Base-by-base conservation (phyloP, 768 basidiomycete genomes). In the Mrakia frigida region DNA sequence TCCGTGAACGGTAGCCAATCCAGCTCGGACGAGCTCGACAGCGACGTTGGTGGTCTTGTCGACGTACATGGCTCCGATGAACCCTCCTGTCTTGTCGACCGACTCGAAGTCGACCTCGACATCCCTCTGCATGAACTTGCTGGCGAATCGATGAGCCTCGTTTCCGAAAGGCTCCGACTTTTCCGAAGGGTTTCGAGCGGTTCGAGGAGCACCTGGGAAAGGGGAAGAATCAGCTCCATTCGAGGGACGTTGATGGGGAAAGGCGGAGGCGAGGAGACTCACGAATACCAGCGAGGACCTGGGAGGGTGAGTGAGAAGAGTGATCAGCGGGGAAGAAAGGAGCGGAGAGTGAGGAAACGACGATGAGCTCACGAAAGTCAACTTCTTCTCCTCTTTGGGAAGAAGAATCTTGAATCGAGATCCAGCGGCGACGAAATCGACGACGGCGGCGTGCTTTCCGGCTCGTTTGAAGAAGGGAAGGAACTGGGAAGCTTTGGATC, bases 321-420 rank as follows among this genome's bases (percentile, higher is more conserved):
- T 2, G 46, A 50, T 2, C 16, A 50, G n/a, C 16, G 18, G 43
- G 43, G 21, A 6, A 21, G 18, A 6, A 16, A 46, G 13, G 46
- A 50, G 18, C 16, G 13, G 21, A 16, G 46, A 50, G 46, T 21
- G n/a, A 67, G 28, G 10, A 1, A 3, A 52, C 14, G 16, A 14
- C 6, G 3, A 52, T 14, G 4, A 16, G 28, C 56, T 53, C 28
- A 98, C 97, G 72, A 99, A 85, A 0, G 97, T 99, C 76, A 98
- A 84, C 56, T 90, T 92, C 82, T 94, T 92, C 83, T 96, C 96
- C 80, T 97, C 94, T 82, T 92, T 94, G 0, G 92, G 92, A 50
- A 94, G 86, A 81, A 89, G 88, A 33, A 99, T 75, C 93, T 94
- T 99, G 89, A 95, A 98, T 73, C 96, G 89, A 16, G 95, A 97